A percentile compares a stretch with the other conserved stretches of the same genome.
Evolutionary conservation across 495 filamentous ascomycete genomes (phyloP).

Genomic region (Trichoderma parareesei): DNA sequence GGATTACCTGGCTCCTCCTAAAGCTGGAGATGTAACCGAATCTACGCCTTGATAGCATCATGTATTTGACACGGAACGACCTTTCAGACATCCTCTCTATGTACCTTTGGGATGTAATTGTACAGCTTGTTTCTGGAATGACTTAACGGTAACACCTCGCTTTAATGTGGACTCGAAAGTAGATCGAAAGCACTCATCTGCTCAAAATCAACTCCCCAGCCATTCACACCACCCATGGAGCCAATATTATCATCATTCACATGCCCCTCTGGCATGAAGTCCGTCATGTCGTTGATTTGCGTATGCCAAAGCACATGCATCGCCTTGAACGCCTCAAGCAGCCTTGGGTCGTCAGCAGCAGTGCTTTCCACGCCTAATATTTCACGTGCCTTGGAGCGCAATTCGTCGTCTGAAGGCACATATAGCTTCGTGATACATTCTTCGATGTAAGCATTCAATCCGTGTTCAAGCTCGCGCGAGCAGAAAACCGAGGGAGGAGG

Average conservation of each 20-base stretch:
- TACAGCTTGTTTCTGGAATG: too few relatives aligned
- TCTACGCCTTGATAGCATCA: neutral
- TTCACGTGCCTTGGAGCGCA: slow-evolving; percentile 31
- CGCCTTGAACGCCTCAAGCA: slow-evolving; percentile 41
- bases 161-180: neutral
- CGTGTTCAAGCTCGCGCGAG: slow-evolving; percentile 43
- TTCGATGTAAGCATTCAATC: slow-evolving; percentile 17
- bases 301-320: neutral
- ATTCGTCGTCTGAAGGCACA: slow-evolving; percentile 28
- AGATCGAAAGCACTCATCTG: neutral
- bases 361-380: slow-evolving; percentile 33
- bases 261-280: neutral
- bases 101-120: too few relatives aligned
- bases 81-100: too few relatives aligned
- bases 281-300: neutral
- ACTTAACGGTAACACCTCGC: neutral
- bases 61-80: too few relatives aligned
- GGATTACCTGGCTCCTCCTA: neutral
- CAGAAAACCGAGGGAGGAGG: slow-evolving; percentile 39
- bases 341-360: slow-evolving; percentile 37
- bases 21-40: neutral
- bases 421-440: slow-evolving; percentile 15
- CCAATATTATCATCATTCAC: neutral
- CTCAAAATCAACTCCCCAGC: neutral
- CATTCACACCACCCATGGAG: neutral